Evolutionary conservation across 2,329 filamentous ascomycete genomes (phyloP).

Genomic region (Alternaria longipes): DNA sequence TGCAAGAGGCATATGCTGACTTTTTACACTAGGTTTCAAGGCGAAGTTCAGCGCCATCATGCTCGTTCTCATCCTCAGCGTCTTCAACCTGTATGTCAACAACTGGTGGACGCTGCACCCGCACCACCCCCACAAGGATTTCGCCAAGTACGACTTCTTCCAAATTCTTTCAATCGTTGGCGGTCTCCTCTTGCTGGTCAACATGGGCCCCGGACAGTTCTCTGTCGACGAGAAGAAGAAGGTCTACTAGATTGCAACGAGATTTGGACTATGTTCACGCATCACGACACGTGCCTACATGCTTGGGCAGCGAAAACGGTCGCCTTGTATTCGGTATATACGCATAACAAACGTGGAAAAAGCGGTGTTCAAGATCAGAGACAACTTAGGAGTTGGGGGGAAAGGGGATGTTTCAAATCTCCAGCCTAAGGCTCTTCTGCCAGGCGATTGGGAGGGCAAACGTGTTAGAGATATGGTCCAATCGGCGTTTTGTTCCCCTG

Average conservation of each 20-base stretch:
- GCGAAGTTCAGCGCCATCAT: slow-evolving; percentile 98
- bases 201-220: slow-evolving; percentile 97
- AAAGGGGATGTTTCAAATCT: neutral
- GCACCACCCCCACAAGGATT: slow-evolving; percentile 99
- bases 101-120: slow-evolving; percentile 99
- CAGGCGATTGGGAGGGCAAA: neutral
- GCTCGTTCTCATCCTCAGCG: slow-evolving; percentile 90
- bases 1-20: neutral
- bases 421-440: neutral
- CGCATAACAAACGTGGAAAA: slow-evolving; percentile 18
- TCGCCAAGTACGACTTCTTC: slow-evolving; percentile 99
- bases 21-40: slow-evolving; percentile 74
- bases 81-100: slow-evolving; percentile 98
- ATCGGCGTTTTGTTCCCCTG: neutral
- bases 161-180: slow-evolving; percentile 99
- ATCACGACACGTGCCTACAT: slow-evolving; percentile 29
- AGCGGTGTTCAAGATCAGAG: neutral
- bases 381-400: neutral
- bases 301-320: slow-evolving; percentile 25
- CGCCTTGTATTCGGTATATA: slow-evolving; percentile 33
- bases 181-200: slow-evolving; percentile 93
- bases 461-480: neutral
- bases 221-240: slow-evolving; percentile 99
- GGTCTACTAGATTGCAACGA: slow-evolving; percentile 75
- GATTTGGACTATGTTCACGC: slow-evolving; percentile 54